A percentile compares a stretch with the other conserved stretches of the same genome.
These are phyloP conservation scores for Thymus quinquecostatus DNA, from an alignment of 257 asterid species.

Conservation along the genomic window DNA sequence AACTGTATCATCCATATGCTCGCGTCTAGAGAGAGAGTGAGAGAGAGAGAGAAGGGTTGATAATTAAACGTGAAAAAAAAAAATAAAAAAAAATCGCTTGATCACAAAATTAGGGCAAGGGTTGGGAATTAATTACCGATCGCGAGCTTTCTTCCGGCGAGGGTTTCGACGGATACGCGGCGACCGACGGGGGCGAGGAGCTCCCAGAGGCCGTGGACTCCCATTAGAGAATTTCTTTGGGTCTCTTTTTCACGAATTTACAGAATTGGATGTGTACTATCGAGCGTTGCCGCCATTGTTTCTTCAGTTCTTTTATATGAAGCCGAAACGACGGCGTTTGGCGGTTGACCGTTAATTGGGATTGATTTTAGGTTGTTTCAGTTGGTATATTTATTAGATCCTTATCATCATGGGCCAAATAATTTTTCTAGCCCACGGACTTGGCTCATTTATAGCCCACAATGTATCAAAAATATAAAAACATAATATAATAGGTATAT, in stretches of 20 bases:
- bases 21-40: constrained; percentile 59
- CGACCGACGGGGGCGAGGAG: constrained; percentile 97
- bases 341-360: constrained; percentile 19
- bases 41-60: background rate
- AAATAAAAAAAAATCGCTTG: background rate
- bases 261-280: background rate
- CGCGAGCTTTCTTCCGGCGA: constrained; percentile 86
- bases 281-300: constrained; percentile 39
- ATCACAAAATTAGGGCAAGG: constrained; percentile 38
- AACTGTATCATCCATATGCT: constrained; percentile 99
- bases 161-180: constrained; percentile 96
- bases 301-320: constrained; percentile 8
- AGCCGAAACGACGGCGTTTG: constrained; percentile 34
- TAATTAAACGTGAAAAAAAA: background rate
- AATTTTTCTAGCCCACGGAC: no score
- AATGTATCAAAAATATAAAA: no score
- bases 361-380: background rate
- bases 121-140: constrained; percentile 61
- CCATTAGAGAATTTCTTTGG: constrained; percentile 45
- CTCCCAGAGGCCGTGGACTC: constrained; percentile 97
- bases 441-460: no score
- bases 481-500: no score
- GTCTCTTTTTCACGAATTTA: background rate
- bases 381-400: no score
- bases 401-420: no score